Evolutionary conservation across 2,329 filamentous ascomycete genomes (phyloP).

Genomic region (Ilyonectria sp.): DNA sequence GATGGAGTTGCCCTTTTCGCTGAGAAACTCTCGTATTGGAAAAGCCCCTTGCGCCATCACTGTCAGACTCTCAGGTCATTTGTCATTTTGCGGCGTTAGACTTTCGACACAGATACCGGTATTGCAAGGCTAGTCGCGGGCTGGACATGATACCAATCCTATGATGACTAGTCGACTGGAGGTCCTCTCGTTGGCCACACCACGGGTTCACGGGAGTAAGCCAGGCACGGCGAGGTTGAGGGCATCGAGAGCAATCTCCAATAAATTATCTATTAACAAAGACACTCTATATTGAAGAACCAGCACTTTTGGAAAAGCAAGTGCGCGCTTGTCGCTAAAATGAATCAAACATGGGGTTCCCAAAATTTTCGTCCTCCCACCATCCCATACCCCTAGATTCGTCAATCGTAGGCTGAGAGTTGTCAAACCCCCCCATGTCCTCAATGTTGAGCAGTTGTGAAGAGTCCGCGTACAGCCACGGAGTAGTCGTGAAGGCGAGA

Average conservation of each 20-base stretch:
- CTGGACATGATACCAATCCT: too few species aligned
- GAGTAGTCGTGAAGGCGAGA: conserved; percentile 59
- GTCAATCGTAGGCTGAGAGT: conserved; percentile 46
- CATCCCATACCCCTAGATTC: conserved; percentile 51
- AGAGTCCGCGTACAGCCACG: conserved; percentile 60
- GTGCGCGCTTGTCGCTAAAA: conserved; percentile 46
- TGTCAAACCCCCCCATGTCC: conserved; percentile 53
- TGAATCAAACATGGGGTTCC: conserved; percentile 57
- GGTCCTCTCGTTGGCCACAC: not conserved
- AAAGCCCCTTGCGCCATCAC: too few species aligned
- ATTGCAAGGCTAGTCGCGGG: too few species aligned
- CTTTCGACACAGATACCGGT: too few species aligned
- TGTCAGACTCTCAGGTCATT: too few species aligned
- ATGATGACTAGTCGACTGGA: too few species aligned
- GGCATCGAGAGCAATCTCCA: not conserved
- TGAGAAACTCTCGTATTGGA: too few species aligned
- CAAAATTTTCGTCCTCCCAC: conserved; percentile 59
- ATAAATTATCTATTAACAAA: conserved; percentile 4
- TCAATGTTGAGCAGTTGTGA: conserved; percentile 57
- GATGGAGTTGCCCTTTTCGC: too few species aligned
- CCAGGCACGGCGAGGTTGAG: not conserved
- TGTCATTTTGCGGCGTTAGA: too few species aligned
- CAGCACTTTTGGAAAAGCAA: not conserved
- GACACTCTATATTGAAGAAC: conserved; percentile 16
- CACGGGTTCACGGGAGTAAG: not conserved